Evolutionary conservation across 1,284 basidiomycete species (phyloP).

Genomic region (Apiotrichum mycotoxinovorans): DNA sequence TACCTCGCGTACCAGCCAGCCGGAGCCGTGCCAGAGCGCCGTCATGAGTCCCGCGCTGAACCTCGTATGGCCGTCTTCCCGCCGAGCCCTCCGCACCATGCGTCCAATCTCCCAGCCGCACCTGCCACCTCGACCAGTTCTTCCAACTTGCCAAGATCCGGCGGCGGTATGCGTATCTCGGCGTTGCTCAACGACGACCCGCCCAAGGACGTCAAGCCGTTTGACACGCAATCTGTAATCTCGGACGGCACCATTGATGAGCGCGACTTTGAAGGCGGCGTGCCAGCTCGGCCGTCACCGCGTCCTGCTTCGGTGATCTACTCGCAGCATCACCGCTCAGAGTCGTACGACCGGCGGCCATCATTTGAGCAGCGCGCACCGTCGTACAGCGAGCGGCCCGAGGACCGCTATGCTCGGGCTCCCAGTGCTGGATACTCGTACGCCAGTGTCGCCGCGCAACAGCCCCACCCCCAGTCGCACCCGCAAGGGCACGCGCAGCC

Average conservation of each 20-base stretch:
- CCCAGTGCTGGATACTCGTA: slow-evolving; percentile 12
- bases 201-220: slow-evolving; percentile 14
- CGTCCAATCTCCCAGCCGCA: slow-evolving; percentile 3
- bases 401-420: slow-evolving; percentile 4
- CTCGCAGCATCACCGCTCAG: not conserved
- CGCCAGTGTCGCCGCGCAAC: slow-evolving; percentile 12
- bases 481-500: not conserved
- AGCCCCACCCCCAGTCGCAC: not conserved
- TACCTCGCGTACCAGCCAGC: not conserved
- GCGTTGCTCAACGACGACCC: slow-evolving; percentile 43
- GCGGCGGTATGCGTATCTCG: slow-evolving; percentile 43
- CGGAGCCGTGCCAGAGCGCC: not conserved
- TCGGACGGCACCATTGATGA: slow-evolving; percentile 46
- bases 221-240: slow-evolving; percentile 32
- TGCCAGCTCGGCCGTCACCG: slow-evolving; percentile 11
- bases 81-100: slow-evolving; percentile 15
- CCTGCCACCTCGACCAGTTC: not conserved
- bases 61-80: slow-evolving; percentile 44
- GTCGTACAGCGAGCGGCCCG: slow-evolving; percentile 5
- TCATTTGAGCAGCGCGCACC: slow-evolving; percentile 6
- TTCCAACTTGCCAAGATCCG: slow-evolving; percentile 20
- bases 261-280: slow-evolving; percentile 24
- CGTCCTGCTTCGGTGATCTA: slow-evolving; percentile 1
- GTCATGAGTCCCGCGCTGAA: slow-evolving; percentile 12
- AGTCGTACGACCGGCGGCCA: slow-evolving; percentile 9